These are phyloP conservation scores for Picea abies DNA, from an alignment of 83 land plant species.

Conservation along the genomic window DNA sequence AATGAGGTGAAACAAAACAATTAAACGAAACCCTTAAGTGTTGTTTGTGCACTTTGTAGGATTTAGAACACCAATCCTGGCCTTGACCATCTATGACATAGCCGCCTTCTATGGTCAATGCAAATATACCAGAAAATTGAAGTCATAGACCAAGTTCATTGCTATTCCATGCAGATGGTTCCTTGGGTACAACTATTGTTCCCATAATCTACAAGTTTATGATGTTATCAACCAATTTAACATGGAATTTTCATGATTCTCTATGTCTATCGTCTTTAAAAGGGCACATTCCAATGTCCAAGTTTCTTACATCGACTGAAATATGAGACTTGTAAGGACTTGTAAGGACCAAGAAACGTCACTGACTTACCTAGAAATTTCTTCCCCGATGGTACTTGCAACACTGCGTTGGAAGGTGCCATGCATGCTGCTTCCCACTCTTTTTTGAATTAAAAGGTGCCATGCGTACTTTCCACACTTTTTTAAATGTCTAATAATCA, in stretches of 20 bases:
- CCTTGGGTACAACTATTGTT: not conserved
- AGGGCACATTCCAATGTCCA: no score
- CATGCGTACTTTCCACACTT: no score
- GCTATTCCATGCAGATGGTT: not conserved
- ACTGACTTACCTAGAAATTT: not conserved
- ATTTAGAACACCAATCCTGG: not conserved
- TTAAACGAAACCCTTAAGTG: no score
- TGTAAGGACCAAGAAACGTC: constrained; percentile 1
- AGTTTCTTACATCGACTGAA: not conserved
- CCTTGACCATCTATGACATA: not conserved
- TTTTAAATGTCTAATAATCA: no score
- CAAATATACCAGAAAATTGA: not conserved
- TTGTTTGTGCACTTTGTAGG: not conserved
- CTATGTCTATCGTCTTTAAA: not conserved
- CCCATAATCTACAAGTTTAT: not conserved
- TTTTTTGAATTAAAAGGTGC: not conserved
- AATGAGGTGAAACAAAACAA: not conserved
- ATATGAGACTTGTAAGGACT: not conserved
- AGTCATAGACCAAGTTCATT: not conserved
- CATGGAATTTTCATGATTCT: not conserved
- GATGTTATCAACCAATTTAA: not conserved
- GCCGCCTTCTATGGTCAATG: not conserved
- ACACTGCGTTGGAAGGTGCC: not conserved
- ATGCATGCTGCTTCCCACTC: constrained; percentile 15
- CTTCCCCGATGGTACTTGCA: not conserved